Percentiles rank a stretch among this genome's conserved stretches.
phyloP scores from a whole-genome alignment of 2,329 filamentous ascomycete genomes.

The Penicillium sp. region DNA sequence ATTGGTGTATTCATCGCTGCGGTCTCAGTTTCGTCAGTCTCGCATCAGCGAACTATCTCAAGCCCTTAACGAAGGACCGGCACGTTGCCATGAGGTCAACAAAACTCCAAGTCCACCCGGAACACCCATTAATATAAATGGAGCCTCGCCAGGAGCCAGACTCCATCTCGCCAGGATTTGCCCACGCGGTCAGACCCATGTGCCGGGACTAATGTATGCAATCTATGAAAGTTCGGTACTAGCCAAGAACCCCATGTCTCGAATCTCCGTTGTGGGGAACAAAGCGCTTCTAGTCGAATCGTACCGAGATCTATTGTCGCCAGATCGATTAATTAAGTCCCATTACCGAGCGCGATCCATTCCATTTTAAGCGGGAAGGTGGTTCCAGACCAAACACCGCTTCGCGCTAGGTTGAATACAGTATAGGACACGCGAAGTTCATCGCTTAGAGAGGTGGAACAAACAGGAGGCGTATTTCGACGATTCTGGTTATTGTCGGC shows the following conservation, averaged over 20 bases:
- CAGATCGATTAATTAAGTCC: not conserved
- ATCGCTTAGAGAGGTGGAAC: not conserved
- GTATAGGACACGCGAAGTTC: not conserved
- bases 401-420: not conserved
- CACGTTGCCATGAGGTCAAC: not conserved
- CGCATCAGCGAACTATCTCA: not conserved
- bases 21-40: not conserved
- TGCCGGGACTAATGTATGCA: not conserved
- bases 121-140: not conserved
- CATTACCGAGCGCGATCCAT: not conserved
- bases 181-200: not conserved
- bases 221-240: not conserved
- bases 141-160: not conserved
- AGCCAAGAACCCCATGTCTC: not conserved
- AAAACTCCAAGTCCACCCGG: no score
- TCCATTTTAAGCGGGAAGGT: not conserved
- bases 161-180: not conserved
- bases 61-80: not conserved
- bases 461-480: not conserved
- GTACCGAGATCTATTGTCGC: not conserved
- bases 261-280: not conserved
- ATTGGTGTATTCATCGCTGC: constrained; percentile 11
- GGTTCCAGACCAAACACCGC: not conserved
- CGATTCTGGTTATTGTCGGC: not conserved
- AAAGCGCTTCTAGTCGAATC: not conserved